Base-by-base conservation (phyloP, 129 eudicot genomes). In the Tagetes erecta region DNA sequence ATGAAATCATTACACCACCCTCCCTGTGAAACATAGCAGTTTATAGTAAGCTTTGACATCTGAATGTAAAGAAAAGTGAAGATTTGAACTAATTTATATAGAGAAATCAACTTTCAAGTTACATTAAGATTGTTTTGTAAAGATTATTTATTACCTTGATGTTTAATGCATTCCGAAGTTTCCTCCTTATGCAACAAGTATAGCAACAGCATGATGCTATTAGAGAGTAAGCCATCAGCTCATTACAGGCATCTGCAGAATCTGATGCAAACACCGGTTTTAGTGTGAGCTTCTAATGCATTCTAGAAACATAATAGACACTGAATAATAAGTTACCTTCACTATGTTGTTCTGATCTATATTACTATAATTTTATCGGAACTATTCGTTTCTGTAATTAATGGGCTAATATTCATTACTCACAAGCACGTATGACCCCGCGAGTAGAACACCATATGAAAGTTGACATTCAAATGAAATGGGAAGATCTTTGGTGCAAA, bases 161-260 rank as follows among this genome's bases (percentile, higher is more conserved):
- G 80, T 92, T 87, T 4, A 92, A 87, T 57, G 41, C 72, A 58
- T 77, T 87, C 57, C 98, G 89, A 12, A 92, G 95, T 81, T 90
- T 87, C 74, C 76, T 81, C 64, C 98, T 86, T 64, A 90, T 70
- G 74, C 95, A 92, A 81, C 95, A 87, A 68, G 96, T 92, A 71
- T 92, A 92, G 77, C 98, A 92, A 82, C 98, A 92, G 79, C 98
- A 92, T 31, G 96, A 90, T 71, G 80, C 68, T 82, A 92, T 77
- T 75, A 92, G 59, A 57, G 98, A 92, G 84, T 87, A 92, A 64
- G 95, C 95, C 90, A 87, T 72, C 76, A 92, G 56, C 68, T 90
- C 92, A 33, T 87, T 86, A 57, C 96, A 92, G 42, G 81, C 86
- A 71, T 90, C 96, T 55, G 77, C 81, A 7, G 98, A 73, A 86